Evolutionary conservation across 495 filamentous ascomycete genomes (phyloP).

Genomic region (Podospora pseudoanserina): DNA sequence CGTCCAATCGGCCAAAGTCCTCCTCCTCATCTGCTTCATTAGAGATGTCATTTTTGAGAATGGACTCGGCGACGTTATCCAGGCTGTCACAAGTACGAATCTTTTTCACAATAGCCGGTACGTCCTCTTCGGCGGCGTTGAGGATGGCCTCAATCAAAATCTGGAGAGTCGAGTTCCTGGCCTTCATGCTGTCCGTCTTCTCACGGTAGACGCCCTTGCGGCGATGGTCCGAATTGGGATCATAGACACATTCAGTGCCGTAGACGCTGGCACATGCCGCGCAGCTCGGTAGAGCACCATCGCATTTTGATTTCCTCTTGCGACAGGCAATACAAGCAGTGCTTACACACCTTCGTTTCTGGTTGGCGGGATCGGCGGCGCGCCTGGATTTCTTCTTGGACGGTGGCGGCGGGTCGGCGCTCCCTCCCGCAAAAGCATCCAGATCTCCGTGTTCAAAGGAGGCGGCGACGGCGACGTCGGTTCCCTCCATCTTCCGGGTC

Average conservation of each 20-base stretch:
- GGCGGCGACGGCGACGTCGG: neutral
- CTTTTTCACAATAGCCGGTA: constrained; percentile 72
- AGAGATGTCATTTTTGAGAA: constrained; percentile 48
- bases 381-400: constrained; percentile 52
- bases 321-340: constrained; percentile 92
- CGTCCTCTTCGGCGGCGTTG: constrained; percentile 81
- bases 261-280: constrained; percentile 95
- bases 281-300: constrained; percentile 87
- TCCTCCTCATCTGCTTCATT: constrained; percentile 40
- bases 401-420: constrained; percentile 18
- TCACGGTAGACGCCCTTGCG: constrained; percentile 96
- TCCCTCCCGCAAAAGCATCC: constrained; percentile 34
- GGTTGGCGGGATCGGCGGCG: constrained; percentile 45
- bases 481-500: constrained; percentile 1
- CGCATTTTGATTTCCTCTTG: constrained; percentile 90
- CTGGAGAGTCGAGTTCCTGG: constrained; percentile 81
- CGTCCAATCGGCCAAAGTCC: constrained; percentile 29
- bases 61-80: constrained; percentile 81
- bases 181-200: constrained; percentile 85
- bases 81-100: constrained; percentile 91
- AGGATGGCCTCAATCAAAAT: constrained; percentile 90
- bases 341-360: constrained; percentile 86
- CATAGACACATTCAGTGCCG: constrained; percentile 88
- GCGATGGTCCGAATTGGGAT: constrained; percentile 91
- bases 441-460: constrained; percentile 2